Conservation (phyloP, 2,329 filamentous ascomycete genomes). For the Tolypocladium amazonense region DNA sequence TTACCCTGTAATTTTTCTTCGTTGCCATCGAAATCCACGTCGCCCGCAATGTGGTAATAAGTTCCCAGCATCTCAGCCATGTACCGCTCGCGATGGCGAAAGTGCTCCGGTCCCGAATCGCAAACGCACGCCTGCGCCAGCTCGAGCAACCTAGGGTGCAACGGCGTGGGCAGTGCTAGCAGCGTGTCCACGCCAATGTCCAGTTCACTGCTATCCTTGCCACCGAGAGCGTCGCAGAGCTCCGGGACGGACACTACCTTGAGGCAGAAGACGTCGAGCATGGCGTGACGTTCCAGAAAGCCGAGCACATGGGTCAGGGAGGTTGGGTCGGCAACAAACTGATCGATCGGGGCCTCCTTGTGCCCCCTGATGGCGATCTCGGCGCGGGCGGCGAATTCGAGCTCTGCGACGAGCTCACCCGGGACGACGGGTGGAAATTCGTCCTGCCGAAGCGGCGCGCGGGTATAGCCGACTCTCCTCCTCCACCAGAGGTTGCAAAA, state of each 20-base stretch:
- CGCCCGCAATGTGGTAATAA: slow-evolving; percentile 5
- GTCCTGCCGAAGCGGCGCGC: neutral
- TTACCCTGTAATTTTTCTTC: neutral
- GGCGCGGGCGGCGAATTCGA: slow-evolving; percentile 11
- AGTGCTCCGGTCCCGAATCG: slow-evolving; percentile 6
- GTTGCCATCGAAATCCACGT: neutral
- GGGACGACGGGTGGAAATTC: slow-evolving; percentile 1
- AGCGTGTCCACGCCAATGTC: slow-evolving; percentile 5
- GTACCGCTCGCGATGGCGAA: slow-evolving; percentile 10
- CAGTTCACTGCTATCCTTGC: slow-evolving; percentile 1
- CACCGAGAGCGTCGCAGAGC: slow-evolving; percentile 3
- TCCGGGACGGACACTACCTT: slow-evolving; percentile 1
- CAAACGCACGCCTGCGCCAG: slow-evolving; percentile 5
- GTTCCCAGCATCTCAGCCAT: slow-evolving; percentile 12
- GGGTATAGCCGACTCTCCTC: slow-evolving; percentile 30
- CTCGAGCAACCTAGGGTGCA: slow-evolving; percentile 6
- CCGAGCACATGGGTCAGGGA: slow-evolving; percentile 5
- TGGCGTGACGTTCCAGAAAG: slow-evolving; percentile 7
- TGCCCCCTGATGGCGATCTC: slow-evolving; percentile 3
- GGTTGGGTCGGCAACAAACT: slow-evolving; percentile 6
- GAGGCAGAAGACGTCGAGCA: slow-evolving; percentile 6
- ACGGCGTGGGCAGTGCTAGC: slow-evolving; percentile 4
- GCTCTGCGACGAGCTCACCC: slow-evolving; percentile 6
- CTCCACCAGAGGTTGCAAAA: slow-evolving; percentile 40
- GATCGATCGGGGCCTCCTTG: neutral